Conservation (phyloP, 1,139 yeast species). For the Taiozyma sp. region DNA sequence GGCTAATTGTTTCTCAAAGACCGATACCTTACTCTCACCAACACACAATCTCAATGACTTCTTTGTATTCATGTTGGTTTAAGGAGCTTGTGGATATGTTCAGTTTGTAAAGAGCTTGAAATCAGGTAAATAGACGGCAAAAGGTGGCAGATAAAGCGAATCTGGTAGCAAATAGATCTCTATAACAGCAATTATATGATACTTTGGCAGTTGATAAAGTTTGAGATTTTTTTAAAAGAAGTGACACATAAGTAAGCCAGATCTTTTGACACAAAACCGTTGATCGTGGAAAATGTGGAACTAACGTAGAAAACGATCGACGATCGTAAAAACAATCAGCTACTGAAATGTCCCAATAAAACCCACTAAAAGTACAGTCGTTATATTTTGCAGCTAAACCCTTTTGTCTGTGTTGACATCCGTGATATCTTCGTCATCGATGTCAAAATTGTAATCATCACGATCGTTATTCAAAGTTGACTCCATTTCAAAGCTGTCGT, state of each 20-base stretch:
- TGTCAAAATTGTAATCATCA: slow-evolving; percentile 35
- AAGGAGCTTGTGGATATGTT: neutral
- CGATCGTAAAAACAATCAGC: neutral
- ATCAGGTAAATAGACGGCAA: neutral
- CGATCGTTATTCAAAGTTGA: slow-evolving; percentile 2
- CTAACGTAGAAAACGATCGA: neutral
- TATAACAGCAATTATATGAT: neutral
- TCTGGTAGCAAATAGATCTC: neutral
- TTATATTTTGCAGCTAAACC: neutral
- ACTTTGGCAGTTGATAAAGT: neutral
- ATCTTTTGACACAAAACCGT: neutral
- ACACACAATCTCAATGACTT: slow-evolving; percentile 1
- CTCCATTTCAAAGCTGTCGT: slow-evolving; percentile 20
- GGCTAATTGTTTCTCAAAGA: slow-evolving; percentile 10
- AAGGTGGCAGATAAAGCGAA: neutral
- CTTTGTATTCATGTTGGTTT: neutral
- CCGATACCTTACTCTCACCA: slow-evolving; percentile 4
- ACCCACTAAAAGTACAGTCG: neutral
- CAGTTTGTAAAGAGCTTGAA: neutral
- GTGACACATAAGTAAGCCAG: neutral
- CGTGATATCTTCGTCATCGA: slow-evolving; percentile 25
- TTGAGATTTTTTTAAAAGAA: neutral
- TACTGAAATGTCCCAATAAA: neutral
- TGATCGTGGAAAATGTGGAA: neutral
- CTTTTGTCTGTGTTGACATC: neutral